phyloP scores from a whole-genome alignment of 108 stramenopile species.

The Stephanodiscus triporus region DNA sequence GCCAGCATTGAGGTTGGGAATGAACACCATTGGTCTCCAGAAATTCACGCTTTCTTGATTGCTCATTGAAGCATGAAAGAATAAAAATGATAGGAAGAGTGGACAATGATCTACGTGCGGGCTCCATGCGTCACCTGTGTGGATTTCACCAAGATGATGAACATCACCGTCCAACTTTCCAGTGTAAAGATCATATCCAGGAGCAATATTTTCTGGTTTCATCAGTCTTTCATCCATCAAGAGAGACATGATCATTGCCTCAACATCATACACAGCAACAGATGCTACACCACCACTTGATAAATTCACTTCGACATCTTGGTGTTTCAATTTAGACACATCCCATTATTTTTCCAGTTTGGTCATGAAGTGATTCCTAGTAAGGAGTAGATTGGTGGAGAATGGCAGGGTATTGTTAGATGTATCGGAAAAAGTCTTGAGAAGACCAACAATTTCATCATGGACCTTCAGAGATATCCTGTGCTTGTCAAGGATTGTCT shows the following conservation, averaged over 20 bases:
- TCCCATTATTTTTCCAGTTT: not conserved
- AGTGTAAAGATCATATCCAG: constrained; percentile 6
- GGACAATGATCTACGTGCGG: not conserved
- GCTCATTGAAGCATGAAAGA: constrained; percentile 1
- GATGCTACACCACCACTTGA: not conserved
- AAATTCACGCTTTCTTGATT: not conserved
- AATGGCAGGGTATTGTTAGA: not conserved
- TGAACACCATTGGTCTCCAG: constrained; percentile 2
- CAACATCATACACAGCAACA: constrained; percentile 2
- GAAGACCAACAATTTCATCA: not conserved
- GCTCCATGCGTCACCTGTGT: constrained; percentile 18
- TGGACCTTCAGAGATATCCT: not conserved
- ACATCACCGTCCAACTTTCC: not conserved
- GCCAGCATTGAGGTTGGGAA: not conserved
- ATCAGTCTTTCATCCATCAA: constrained; percentile 2
- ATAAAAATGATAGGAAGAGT: constrained; percentile 1
- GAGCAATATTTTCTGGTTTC: constrained; percentile 8
- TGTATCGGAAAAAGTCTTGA: not conserved
- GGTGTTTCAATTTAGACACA: not conserved
- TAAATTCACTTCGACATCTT: not conserved
- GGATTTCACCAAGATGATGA: constrained; percentile 4
- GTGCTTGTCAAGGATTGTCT: not conserved
- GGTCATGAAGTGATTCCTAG: not conserved
- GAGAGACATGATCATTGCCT: constrained; percentile 8
- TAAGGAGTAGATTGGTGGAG: not conserved